These are phyloP conservation scores for Cladosporium phlei DNA, from an alignment of 2,329 filamentous ascomycete genomes.

Conservation along the genomic window DNA sequence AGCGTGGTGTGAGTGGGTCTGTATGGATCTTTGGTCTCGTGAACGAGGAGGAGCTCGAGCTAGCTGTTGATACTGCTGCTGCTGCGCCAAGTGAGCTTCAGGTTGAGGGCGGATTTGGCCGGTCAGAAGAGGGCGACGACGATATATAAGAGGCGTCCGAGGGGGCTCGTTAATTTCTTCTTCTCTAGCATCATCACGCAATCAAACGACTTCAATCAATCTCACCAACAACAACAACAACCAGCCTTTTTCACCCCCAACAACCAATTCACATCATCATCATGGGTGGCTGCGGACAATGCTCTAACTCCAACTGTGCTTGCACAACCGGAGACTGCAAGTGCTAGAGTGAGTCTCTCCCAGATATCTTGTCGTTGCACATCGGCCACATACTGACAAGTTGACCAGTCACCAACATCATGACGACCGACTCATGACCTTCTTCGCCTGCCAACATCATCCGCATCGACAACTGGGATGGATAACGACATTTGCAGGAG, in stretches of 20 bases:
- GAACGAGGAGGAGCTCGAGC: constrained; percentile 7
- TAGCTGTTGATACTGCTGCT: neutral
- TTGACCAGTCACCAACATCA: constrained; percentile 5
- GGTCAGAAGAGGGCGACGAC: neutral
- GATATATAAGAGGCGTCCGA: constrained; percentile 8
- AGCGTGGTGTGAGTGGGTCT: constrained; percentile 2
- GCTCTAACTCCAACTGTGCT: constrained; percentile 28
- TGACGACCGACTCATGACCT: constrained; percentile 1
- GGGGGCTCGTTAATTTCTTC: neutral
- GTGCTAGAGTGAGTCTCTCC: constrained; percentile 19
- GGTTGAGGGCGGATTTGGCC: neutral
- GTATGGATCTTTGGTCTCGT: constrained; percentile 6
- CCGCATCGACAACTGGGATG: constrained; percentile 11
- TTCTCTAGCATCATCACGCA: constrained; percentile 7
- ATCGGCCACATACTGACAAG: neutral
- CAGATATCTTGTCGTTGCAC: too few relatives aligned
- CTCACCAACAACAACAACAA: constrained; percentile 5
- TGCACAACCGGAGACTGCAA: constrained; percentile 28
- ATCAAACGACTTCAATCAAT: constrained; percentile 10
- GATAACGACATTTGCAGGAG: constrained; percentile 1
- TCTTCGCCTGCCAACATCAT: constrained; percentile 8
- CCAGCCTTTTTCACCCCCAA: constrained; percentile 9
- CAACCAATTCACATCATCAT: constrained; percentile 20
- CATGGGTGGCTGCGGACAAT: constrained; percentile 30
- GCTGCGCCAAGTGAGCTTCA: too few relatives aligned